Evolutionary conservation across 2,329 filamentous ascomycete genomes (phyloP), one percentile per base, ranked within the genome.

Genomic region (Cordyceps sp.): DNA sequence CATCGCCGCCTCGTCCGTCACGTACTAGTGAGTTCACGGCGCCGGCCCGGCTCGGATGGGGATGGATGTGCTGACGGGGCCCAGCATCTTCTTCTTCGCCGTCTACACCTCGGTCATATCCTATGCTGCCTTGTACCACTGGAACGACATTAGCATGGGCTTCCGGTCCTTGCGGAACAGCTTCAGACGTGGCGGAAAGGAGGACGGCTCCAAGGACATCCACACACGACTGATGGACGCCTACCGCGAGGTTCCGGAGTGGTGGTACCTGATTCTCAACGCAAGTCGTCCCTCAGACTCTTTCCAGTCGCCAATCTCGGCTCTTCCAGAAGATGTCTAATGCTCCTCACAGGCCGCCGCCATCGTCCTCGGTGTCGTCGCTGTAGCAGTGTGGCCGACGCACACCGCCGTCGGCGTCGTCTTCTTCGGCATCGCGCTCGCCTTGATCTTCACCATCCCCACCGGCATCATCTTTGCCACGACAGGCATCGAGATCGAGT

Each of bases 261-360:
- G 64, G 65, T 75, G 69, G 69, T 75, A 71, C 37, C 41, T 46
- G 0, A n/a, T n/a, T n/a, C n/a, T n/a, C n/a, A n/a, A n/a, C n/a
- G n/a, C n/a, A n/a, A n/a, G n/a, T n/a, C n/a, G n/a, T n/a, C n/a
- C n/a, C n/a, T n/a, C n/a, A n/a, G n/a, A n/a, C n/a, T n/a, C n/a
- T n/a, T n/a, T n/a, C n/a, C n/a, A n/a, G n/a, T n/a, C n/a, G n/a
- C n/a, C n/a, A n/a, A n/a, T n/a, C n/a, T n/a, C n/a, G n/a, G n/a
- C n/a, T n/a, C n/a, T n/a, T n/a, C n/a, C n/a, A n/a, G n/a, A n/a
- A n/a, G n/a, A n/a, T n/a, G n/a, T n/a, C n/a, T n/a, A n/a, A n/a
- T n/a, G n/a, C n/a, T n/a, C n/a, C n/a, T n/a, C n/a, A n/a, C n/a
- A n/a, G n/a, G n/a, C n/a, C n/a, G n/a, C n/a, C n/a, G n/a, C n/a